Conservation (phyloP, 345 rosid genomes). For the Acer yangbiense region DNA sequence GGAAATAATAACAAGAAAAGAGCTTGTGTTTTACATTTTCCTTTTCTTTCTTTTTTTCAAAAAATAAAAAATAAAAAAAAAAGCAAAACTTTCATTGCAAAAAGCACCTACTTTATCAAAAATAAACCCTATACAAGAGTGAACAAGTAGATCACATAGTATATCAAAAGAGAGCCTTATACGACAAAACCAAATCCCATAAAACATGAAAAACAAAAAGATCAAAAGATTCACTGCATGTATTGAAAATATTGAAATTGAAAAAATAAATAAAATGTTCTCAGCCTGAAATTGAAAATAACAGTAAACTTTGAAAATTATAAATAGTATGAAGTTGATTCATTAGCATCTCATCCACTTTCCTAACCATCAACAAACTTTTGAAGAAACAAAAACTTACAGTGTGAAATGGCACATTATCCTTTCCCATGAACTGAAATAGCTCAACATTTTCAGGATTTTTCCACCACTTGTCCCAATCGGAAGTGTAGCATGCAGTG, state of each 20-base stretch:
- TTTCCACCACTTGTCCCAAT: conserved; percentile 99
- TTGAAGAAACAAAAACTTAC: conserved; percentile 47
- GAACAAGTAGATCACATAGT: no score
- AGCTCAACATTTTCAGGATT: conserved; percentile 95
- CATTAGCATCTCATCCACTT: neutral
- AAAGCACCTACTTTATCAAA: neutral
- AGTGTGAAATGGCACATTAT: conserved; percentile 95
- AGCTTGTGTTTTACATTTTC: neutral
- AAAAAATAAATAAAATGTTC: neutral
- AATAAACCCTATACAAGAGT: neutral
- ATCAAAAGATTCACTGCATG: no score
- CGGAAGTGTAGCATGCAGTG: conserved; percentile 81
- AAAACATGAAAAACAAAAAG: no score
- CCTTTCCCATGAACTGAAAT: conserved; percentile 98
- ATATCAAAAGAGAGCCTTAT: neutral
- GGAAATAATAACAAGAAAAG: neutral
- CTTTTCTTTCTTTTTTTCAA: no score
- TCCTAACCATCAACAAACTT: neutral
- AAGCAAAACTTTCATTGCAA: neutral
- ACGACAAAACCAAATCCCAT: no score
- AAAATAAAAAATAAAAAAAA: no score
- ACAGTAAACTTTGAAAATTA: neutral
- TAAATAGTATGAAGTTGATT: neutral
- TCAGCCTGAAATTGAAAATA: neutral
- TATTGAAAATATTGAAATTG: no score